Percentiles rank a stretch among this genome's conserved stretches.
Evolutionary conservation across 139 green algal species (phyloP).

Genomic region (Pleodorina starrii): DNA sequence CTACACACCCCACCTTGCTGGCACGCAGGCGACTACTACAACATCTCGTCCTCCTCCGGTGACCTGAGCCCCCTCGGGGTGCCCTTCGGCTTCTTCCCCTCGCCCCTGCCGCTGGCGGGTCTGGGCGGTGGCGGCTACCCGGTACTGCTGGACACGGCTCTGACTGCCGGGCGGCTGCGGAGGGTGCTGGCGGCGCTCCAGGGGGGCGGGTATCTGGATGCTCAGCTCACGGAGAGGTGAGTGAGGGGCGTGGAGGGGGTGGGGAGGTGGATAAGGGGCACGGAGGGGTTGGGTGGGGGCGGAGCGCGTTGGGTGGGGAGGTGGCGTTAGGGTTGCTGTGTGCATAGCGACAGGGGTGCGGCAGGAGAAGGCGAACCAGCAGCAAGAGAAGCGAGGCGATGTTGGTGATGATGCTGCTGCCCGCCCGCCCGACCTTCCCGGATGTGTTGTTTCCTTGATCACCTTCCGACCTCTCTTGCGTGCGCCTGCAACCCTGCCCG

Average conservation of each 20-base stretch:
- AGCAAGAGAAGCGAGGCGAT: background rate
- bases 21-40: conserved; percentile 33
- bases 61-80: conserved; percentile 6
- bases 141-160: background rate
- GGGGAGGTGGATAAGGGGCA: too few species aligned
- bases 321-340: too few species aligned
- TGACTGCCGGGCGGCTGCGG: background rate
- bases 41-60: background rate
- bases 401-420: too few species aligned
- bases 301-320: too few species aligned
- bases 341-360: too few species aligned
- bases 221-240: background rate
- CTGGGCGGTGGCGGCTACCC: background rate
- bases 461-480: too few species aligned
- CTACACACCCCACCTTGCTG: too few species aligned
- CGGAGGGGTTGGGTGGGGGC: too few species aligned
- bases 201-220: conserved; percentile 29
- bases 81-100: conserved; percentile 42
- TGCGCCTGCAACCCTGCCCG: too few species aligned
- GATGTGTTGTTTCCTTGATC: too few species aligned
- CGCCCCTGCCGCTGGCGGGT: background rate
- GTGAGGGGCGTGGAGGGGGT: too few species aligned
- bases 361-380: background rate
- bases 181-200: background rate
- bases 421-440: too few species aligned